Evolutionary conservation across 805 yeast genomes (phyloP).

Genomic region (Candida dajiaensis): DNA sequence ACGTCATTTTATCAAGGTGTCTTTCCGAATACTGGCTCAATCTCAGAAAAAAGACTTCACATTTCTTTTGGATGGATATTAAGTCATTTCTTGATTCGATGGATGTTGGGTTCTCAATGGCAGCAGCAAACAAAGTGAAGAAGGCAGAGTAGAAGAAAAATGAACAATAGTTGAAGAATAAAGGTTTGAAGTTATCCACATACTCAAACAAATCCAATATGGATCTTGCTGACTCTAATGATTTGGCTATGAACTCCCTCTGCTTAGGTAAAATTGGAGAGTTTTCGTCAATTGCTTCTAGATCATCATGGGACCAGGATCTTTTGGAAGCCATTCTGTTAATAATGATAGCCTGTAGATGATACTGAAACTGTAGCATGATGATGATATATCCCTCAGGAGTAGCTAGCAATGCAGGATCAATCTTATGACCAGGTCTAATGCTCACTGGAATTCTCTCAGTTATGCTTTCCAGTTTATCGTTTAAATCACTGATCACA

Average conservation of each 20-base stretch:
- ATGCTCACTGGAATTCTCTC: slow-evolving; percentile 7
- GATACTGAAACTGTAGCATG: slow-evolving; percentile 16
- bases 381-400: slow-evolving; percentile 5
- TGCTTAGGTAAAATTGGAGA: slow-evolving; percentile 11
- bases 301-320: slow-evolving; percentile 20
- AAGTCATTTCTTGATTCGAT: slow-evolving; percentile 11
- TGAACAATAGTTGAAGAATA: slow-evolving; percentile 10
- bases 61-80: slow-evolving; percentile 6
- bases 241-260: slow-evolving; percentile 12
- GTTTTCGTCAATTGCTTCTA: slow-evolving; percentile 4
- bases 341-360: slow-evolving; percentile 15
- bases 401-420: neutral
- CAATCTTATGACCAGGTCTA: slow-evolving; percentile 11
- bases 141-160: slow-evolving; percentile 21
- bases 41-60: slow-evolving; percentile 6
- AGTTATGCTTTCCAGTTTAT: slow-evolving; percentile 11
- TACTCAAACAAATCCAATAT: slow-evolving; percentile 8
- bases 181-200: slow-evolving; percentile 4
- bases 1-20: slow-evolving; percentile 6
- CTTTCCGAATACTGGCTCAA: neutral
- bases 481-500: slow-evolving; percentile 13
- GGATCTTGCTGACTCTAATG: slow-evolving; percentile 18
- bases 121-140: slow-evolving; percentile 20
- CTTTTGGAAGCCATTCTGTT: slow-evolving; percentile 24
- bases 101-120: slow-evolving; percentile 18